These are phyloP conservation scores for Tanacetum coccineum DNA, from an alignment of 129 eudicot species.

Conservation along the genomic window DNA sequence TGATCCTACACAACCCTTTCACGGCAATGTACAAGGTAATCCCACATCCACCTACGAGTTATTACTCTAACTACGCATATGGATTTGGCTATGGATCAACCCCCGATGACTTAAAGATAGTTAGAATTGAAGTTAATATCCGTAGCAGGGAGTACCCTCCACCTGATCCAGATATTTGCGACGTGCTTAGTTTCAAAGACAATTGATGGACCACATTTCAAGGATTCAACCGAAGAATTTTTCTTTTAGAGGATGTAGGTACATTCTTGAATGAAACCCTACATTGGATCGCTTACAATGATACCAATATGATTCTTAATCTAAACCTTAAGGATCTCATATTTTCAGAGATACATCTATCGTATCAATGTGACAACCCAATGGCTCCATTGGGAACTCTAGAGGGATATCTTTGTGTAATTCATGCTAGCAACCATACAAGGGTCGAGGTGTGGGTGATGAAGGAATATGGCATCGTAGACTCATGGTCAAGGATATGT, in stretches of 20 bases:
- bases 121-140: slow-evolving; percentile 5
- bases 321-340: background rate
- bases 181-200: background rate
- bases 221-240: background rate
- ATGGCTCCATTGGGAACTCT: slow-evolving; percentile 1
- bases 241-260: slow-evolving; percentile 2
- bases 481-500: background rate
- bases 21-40: background rate
- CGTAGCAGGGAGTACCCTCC: background rate
- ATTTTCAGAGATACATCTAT: background rate
- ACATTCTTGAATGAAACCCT: slow-evolving; percentile 1
- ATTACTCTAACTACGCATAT: background rate
- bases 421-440: background rate
- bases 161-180: slow-evolving; percentile 1
- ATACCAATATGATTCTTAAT: background rate
- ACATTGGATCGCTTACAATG: slow-evolving; percentile 7
- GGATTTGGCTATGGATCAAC: background rate
- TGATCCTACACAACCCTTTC: background rate
- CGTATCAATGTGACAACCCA: background rate
- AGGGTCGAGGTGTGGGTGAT: background rate
- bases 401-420: background rate
- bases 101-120: background rate
- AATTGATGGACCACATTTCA: background rate
- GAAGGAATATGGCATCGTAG: background rate
- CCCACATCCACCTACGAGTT: background rate